Evolutionary conservation across 306 rosid genomes (phyloP), one percentile per base, ranked within the genome.

Genomic region (Oxytropis ochrocephala): DNA sequence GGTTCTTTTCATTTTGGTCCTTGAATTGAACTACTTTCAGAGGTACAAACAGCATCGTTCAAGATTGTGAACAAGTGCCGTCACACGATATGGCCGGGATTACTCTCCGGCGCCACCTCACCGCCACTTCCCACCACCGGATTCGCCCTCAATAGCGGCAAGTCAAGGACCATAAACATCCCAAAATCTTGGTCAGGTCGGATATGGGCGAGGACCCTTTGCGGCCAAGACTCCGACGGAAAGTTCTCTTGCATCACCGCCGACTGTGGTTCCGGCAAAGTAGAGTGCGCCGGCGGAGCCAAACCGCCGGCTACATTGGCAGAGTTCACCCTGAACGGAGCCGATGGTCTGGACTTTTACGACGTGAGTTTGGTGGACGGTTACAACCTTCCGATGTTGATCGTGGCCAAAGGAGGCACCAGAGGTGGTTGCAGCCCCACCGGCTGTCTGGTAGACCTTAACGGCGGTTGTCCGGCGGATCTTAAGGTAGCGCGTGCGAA

Each of bases 351-450:
- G 62, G 98, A 93, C 56, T 93, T 93, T 72, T 93, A 89, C 64
- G 98, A 93, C 90, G 98, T 93, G 56, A 93, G 98, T 64, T 66
- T 93, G 49, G 98, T 93, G 10, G 98, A 93, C 41, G 98, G 98
- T 17, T 93, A 90, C 77, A 93, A 93, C 76, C 87, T 93, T 17
- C 98, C 98, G 63, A 85, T 93, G 87, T 80, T 93, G 38, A 64
- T 93, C 10, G 79, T 93, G 5, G 82, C 98, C 1, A 82, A 78
- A 63, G 88, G 89, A 10, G 98, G 96, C 8, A 85, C 75, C 11
- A 76, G 83, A 33, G 96, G 98, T 0, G 96, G 93, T 8, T 93
- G 98, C 80, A 73, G 86, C 41, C 76, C 98, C 62, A 93, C 98
- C 4, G 98, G 98, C 0, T 93, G 98, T 33, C 63, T 93, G 24